phyloP scores from a whole-genome alignment of 78 protist genomes.

The Dictyostelium intermedium region DNA sequence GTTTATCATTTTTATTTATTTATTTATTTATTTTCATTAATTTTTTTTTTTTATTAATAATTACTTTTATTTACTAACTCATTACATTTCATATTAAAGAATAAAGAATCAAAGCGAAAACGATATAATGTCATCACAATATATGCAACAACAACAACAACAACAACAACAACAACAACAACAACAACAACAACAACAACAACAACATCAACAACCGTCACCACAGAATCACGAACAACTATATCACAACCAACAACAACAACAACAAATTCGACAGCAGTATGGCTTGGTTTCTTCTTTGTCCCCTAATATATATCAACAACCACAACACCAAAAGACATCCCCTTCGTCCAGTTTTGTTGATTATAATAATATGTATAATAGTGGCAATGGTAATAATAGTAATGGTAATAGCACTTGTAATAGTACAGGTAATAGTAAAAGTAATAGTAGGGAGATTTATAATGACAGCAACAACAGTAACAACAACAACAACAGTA shows the following conservation, averaged over 20 bases:
- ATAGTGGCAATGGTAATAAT: background rate
- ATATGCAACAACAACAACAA: background rate
- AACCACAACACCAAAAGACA: background rate
- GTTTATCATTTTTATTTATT: too few species aligned
- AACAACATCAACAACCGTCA: too few species aligned
- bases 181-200: background rate
- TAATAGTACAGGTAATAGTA: background rate
- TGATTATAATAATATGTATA: background rate
- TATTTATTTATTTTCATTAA: too few species aligned
- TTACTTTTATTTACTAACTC: background rate
- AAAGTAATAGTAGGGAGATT: background rate
- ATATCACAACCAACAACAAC: background rate
- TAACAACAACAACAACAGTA: too few species aligned
- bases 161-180: background rate
- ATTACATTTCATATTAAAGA: background rate
- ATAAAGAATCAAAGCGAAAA: background rate
- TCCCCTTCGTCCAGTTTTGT: background rate
- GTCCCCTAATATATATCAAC: background rate
- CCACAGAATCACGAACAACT: background rate
- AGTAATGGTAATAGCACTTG: background rate
- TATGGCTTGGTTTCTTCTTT: background rate
- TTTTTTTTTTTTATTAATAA: background rate
- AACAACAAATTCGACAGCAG: background rate
- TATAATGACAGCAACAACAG: background rate
- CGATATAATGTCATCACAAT: background rate